A percentile compares a stretch with the other conserved stretches of the same genome.
Evolutionary conservation across 2,329 filamentous ascomycete genomes (phyloP).

Genomic region (Fusarium foetens): DNA sequence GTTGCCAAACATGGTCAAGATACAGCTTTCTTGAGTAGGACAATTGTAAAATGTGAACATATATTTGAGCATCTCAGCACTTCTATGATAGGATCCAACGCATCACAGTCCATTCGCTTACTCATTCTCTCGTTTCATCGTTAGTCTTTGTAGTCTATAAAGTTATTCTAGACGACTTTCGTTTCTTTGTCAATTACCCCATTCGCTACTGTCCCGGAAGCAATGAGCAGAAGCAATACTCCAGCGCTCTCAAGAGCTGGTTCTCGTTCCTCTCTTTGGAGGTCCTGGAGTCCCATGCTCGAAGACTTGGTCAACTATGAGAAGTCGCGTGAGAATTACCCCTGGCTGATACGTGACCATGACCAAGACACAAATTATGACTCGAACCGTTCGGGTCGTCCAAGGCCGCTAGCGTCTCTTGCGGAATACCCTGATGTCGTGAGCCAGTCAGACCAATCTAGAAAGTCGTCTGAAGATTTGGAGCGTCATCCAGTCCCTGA

Average conservation of each 20-base stretch:
- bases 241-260: constrained; percentile 30
- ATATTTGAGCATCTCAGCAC: background rate
- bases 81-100: background rate
- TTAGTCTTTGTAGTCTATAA: background rate
- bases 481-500: constrained; percentile 20
- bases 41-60: background rate
- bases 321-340: constrained; percentile 44
- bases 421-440: constrained; percentile 10
- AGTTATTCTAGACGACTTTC: background rate
- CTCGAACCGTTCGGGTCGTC: background rate
- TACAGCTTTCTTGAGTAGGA: background rate
- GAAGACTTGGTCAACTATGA: constrained; percentile 44
- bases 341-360: constrained; percentile 38
- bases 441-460: background rate
- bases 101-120: constrained; percentile 10
- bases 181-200: no score
- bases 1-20: background rate
- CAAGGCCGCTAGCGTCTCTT: constrained; percentile 20
- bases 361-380: background rate
- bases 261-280: constrained; percentile 46
- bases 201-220: background rate
- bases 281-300: constrained; percentile 43
- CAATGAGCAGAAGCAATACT: constrained; percentile 15
- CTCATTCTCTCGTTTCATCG: background rate
- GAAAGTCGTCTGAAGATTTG: constrained; percentile 2